Percentiles rank a stretch among this genome's conserved stretches.
These are phyloP conservation scores for Arthrobotrys megalospora DNA, from an alignment of 2,329 filamentous ascomycete genomes.

Conservation along the genomic window DNA sequence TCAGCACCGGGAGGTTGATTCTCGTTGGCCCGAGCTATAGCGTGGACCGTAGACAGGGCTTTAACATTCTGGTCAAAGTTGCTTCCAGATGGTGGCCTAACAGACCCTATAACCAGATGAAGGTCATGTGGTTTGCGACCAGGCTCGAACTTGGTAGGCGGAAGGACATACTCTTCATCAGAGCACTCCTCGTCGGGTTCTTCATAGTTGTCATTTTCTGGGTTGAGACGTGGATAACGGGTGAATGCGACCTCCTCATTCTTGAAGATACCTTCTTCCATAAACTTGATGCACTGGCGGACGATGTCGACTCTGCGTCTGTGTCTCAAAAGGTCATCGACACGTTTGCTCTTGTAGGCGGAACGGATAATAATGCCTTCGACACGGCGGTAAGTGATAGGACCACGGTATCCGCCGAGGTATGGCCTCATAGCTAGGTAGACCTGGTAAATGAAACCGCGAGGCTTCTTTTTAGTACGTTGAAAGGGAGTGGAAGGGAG, in stretches of 20 bases:
- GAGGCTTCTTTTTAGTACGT: conserved; percentile 9
- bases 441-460: conserved; percentile 31
- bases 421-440: conserved; percentile 25
- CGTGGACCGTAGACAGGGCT: not conserved
- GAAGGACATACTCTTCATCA: conserved; percentile 20
- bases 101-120: not conserved
- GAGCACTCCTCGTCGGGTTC: conserved; percentile 21
- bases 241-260: conserved; percentile 17
- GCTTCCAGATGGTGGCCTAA: not conserved
- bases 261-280: conserved; percentile 31
- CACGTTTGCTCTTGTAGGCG: conserved; percentile 4
- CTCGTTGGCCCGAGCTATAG: not conserved
- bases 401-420: conserved; percentile 27
- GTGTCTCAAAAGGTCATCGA: conserved; percentile 25
- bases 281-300: conserved; percentile 21
- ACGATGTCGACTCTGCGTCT: conserved; percentile 31
- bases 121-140: conserved; percentile 16
- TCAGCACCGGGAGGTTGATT: not conserved
- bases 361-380: conserved; percentile 11
- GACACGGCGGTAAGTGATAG: conserved; percentile 12
- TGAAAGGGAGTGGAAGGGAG: not conserved
- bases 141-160: conserved; percentile 21
- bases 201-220: conserved; percentile 19
- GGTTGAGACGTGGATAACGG: conserved; percentile 31
- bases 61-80: not conserved